Evolutionary conservation across 2,329 filamentous ascomycete genomes (phyloP), one percentile per base, ranked within the genome.

Genomic region (Fusarium xyrophilum): DNA sequence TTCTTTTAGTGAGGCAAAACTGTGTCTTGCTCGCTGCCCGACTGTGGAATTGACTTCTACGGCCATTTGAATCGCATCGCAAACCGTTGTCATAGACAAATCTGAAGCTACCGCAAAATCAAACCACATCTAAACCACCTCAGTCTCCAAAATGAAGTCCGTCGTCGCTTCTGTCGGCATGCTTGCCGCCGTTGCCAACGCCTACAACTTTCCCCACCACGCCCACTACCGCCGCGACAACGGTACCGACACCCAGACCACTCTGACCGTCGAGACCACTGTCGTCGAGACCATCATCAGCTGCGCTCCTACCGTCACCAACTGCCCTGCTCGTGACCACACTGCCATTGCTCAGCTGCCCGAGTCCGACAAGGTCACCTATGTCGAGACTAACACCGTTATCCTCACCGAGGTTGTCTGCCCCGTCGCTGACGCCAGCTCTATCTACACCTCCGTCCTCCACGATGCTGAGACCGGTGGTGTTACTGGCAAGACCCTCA

Each of bases 281-380:
- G 78, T 85, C 75, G 78, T 86, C 68, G 79, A 84, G 65, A 88
- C 86, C 77, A 81, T 88, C 78, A 88, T 82, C 72, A 86, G 84
- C 60, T 88, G 86, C 76, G 84, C 81, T 66, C 79, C 86, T 58
- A 85, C 83, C 59, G 82, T 87, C 75, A 86, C 85, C 77, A 79
- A 87, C 86, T 89, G 86, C 78, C 80, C 81, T 57, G 76, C 77
- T 64, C 65, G 65, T 55, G 73, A 75, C 60, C 47, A 75, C 65
- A 74, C 77, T 25, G 77, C 70, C 53, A 72, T 79, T 53, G 76
- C 76, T 53, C 71, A 74, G 62, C 73, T 82, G 47, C 78, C 80
- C 60, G 76, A 77, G 67, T 70, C 74, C 17, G 76, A 79, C 66
- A 77, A 75, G 73, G 63, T 70, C 53, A 75, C 75, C 59, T 64